phyloP scores from a whole-genome alignment of 495 filamentous ascomycete genomes.

The Podospora australis region DNA sequence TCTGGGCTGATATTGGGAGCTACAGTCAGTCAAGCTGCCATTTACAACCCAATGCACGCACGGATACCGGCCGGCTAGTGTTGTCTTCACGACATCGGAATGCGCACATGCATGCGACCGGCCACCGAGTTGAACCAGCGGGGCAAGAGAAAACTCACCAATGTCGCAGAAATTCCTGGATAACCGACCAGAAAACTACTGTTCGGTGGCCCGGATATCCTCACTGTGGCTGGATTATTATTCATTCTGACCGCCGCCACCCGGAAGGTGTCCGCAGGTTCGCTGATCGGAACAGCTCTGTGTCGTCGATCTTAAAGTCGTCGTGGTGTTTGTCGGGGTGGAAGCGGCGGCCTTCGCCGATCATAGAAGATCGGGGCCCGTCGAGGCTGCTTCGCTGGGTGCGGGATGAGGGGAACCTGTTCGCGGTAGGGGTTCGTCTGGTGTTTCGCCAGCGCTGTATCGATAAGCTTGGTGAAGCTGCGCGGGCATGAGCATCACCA shows the following conservation, averaged over 20 bases:
- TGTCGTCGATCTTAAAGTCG: too few species aligned
- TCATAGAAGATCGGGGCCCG: constrained; percentile 19
- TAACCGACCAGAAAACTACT: constrained; percentile 95
- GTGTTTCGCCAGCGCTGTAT: constrained; percentile 16
- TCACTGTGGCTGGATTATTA: constrained; percentile 69
- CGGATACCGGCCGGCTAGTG: too few species aligned
- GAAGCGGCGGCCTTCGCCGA: constrained; percentile 16
- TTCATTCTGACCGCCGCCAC: constrained; percentile 26
- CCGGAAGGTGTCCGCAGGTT: constrained; percentile 7
- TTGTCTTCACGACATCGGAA: too few species aligned
- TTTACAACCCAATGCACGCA: constrained; percentile 1
- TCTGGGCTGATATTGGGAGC: constrained; percentile 74
- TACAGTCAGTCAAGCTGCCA: constrained; percentile 21
- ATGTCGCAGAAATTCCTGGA: constrained; percentile 93
- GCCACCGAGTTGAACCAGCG: too few species aligned
- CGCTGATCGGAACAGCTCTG: too few species aligned
- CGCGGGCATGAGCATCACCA: constrained; percentile 12
- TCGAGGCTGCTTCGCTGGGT: constrained; percentile 16
- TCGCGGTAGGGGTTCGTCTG: constrained; percentile 18
- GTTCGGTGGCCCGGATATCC: constrained; percentile 95
- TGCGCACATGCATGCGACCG: too few species aligned
- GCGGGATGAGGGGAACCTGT: constrained; percentile 9
- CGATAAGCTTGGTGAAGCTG: constrained; percentile 19
- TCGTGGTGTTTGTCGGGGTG: constrained; percentile 10
- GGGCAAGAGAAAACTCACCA: constrained; percentile 53